phyloP scores from a whole-genome alignment of 179 eudicot species.

The Beta lomatogona region DNA sequence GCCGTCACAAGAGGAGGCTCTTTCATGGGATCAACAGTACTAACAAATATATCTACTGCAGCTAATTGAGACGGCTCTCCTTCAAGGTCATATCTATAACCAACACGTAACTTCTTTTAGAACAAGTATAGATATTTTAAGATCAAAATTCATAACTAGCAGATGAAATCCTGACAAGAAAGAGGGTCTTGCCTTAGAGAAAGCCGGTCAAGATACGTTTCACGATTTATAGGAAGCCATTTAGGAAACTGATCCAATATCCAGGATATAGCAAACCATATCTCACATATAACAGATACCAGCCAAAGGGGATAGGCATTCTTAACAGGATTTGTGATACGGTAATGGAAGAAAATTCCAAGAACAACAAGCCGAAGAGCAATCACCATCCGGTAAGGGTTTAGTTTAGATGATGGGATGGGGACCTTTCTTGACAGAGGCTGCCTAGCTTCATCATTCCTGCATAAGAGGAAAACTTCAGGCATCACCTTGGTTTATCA shows the following conservation, averaged over 20 bases:
- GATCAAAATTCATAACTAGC: background rate
- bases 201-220: constrained; percentile 87
- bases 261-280: constrained; percentile 92
- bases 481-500: no score
- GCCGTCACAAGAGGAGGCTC: constrained; percentile 92
- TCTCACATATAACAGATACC: constrained; percentile 82
- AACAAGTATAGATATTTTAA: background rate
- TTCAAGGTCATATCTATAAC: constrained; percentile 71
- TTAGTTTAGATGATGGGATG: constrained; percentile 70
- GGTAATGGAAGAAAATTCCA: constrained; percentile 68
- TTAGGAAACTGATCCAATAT: constrained; percentile 91
- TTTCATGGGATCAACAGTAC: constrained; percentile 86
- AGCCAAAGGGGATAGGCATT: constrained; percentile 72
- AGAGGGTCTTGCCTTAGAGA: constrained; percentile 53
- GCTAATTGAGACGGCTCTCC: constrained; percentile 85
- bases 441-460: constrained; percentile 84
- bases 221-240: constrained; percentile 84
- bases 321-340: constrained; percentile 74
- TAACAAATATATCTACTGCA: constrained; percentile 85
- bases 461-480: constrained; percentile 26
- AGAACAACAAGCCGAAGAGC: constrained; percentile 70
- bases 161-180: background rate
- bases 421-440: constrained; percentile 86
- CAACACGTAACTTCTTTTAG: constrained; percentile 2
- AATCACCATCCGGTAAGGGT: constrained; percentile 85